Percentiles rank a stretch among this genome's conserved stretches.
Conservation (phyloP, 2,329 filamentous ascomycete species). For the Furcasterigmium furcatum region DNA sequence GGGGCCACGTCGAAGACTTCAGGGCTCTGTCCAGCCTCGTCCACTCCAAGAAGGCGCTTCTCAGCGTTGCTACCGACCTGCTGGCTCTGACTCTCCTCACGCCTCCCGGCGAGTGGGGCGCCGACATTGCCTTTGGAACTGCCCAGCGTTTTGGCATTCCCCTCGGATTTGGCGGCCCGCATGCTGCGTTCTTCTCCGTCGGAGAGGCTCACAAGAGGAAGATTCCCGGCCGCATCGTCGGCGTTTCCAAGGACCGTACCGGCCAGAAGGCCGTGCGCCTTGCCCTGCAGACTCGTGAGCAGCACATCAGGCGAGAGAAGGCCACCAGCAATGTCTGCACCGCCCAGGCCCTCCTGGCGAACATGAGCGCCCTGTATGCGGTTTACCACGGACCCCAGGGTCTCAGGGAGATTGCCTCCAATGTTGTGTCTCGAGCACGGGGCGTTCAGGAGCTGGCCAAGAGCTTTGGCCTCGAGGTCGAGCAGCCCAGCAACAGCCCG, state of each 20-base stretch:
- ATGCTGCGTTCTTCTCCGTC: conserved; percentile 93
- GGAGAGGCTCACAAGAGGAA: conserved; percentile 90
- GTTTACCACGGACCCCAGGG: conserved; percentile 89
- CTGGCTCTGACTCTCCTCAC: conserved; percentile 83
- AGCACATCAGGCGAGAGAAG: conserved; percentile 95
- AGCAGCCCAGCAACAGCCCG: conserved; percentile 51
- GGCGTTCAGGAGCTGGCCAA: conserved; percentile 64
- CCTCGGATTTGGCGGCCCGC: conserved; percentile 89
- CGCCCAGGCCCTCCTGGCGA: conserved; percentile 87
- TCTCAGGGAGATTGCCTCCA: conserved; percentile 78
- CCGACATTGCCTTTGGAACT: conserved; percentile 92
- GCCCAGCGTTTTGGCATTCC: conserved; percentile 90
- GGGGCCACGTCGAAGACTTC: conserved; percentile 77
- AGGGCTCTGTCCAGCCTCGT: conserved; percentile 69
- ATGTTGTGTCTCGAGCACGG: conserved; percentile 68
- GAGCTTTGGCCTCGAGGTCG: conserved; percentile 60
- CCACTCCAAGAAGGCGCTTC: conserved; percentile 73
- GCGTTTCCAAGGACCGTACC: conserved; percentile 85
- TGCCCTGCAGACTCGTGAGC: conserved; percentile 88
- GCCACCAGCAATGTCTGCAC: conserved; percentile 98
- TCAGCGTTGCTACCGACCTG: conserved; percentile 87
- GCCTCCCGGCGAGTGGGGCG: conserved; percentile 89
- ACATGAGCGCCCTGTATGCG: conserved; percentile 94
- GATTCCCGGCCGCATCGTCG: conserved; percentile 86
- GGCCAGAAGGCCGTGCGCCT: conserved; percentile 79